These are phyloP conservation scores for Quercus phellos DNA, from an alignment of 331 rosid genomes.

Conservation along the genomic window DNA sequence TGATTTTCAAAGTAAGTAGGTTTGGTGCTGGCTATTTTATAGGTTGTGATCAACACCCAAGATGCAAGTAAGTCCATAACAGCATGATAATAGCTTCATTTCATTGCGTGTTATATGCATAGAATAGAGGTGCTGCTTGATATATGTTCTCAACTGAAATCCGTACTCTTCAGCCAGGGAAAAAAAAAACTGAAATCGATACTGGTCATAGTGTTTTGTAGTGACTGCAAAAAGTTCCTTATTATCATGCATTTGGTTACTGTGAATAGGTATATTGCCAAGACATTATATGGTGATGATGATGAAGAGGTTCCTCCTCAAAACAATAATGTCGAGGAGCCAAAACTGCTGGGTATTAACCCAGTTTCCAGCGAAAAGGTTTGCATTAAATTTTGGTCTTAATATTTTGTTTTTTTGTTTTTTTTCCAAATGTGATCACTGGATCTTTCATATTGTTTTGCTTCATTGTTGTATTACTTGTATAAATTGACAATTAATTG, in stretches of 20 bases:
- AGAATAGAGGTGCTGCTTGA: slow-evolving; percentile 7
- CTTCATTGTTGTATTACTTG: slow-evolving; percentile 22
- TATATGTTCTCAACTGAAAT: not conserved
- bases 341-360: slow-evolving; percentile 66
- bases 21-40: slow-evolving; percentile 87
- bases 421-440: not conserved
- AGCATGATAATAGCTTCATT: not conserved
- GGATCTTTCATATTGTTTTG: slow-evolving; percentile 14
- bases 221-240: not conserved
- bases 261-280: slow-evolving; percentile 77
- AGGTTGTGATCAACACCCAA: slow-evolving; percentile 91
- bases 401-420: not conserved
- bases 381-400: slow-evolving; percentile 9
- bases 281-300: slow-evolving; percentile 61
- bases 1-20: slow-evolving; percentile 93
- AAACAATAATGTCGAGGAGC: slow-evolving; percentile 49
- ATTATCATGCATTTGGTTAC: slow-evolving; percentile 24
- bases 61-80: slow-evolving; percentile 78
- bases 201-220: not conserved
- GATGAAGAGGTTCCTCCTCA: slow-evolving; percentile 51
- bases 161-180: not conserved
- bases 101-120: slow-evolving; percentile 9
- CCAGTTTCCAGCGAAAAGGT: slow-evolving; percentile 79
- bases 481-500: slow-evolving; percentile 1
- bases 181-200: not conserved